Conservation (phyloP, 768 basidiomycete species). For the Lenzites betulinus region DNA sequence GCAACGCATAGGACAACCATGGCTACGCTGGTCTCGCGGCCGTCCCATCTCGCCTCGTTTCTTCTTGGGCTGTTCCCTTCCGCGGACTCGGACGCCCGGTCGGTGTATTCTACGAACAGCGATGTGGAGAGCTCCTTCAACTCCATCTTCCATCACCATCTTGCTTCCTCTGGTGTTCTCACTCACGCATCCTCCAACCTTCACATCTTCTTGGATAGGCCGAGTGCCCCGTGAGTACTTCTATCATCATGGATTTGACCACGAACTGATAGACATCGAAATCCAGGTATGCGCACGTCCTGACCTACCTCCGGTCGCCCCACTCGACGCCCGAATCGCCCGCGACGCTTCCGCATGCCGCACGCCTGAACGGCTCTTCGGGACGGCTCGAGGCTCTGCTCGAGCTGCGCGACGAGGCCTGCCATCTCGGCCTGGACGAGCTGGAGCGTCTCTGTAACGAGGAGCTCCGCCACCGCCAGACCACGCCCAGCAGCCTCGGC, state of each 20-base stretch:
- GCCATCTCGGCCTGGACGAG: constrained; percentile 67
- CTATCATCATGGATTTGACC: not conserved
- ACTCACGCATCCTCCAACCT: constrained; percentile 48
- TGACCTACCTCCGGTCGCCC: constrained; percentile 69
- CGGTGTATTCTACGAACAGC: constrained; percentile 58
- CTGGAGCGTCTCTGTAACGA: constrained; percentile 66
- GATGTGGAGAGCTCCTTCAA: constrained; percentile 50
- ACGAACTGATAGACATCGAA: not conserved
- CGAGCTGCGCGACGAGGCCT: constrained; percentile 79
- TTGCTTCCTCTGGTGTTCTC: constrained; percentile 59
- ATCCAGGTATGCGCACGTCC: constrained; percentile 66
- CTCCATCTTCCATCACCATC: constrained; percentile 60
- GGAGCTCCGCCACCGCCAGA: constrained; percentile 58
- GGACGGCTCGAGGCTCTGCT: constrained; percentile 65
- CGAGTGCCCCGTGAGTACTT: constrained; percentile 74
- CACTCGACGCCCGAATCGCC: constrained; percentile 46
- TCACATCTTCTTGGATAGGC: constrained; percentile 78
- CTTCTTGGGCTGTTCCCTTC: constrained; percentile 32
- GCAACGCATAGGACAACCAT: constrained; percentile 65
- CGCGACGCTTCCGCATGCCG: constrained; percentile 59
- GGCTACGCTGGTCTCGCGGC: constrained; percentile 64
- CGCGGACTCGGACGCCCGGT: constrained; percentile 42
- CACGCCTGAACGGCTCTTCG: constrained; percentile 48
- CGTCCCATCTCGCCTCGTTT: constrained; percentile 59
- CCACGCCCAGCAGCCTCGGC: constrained; percentile 31